Conservation (phyloP, 108 stramenopile species). For the Mayamaea pseudoterrestris region DNA sequence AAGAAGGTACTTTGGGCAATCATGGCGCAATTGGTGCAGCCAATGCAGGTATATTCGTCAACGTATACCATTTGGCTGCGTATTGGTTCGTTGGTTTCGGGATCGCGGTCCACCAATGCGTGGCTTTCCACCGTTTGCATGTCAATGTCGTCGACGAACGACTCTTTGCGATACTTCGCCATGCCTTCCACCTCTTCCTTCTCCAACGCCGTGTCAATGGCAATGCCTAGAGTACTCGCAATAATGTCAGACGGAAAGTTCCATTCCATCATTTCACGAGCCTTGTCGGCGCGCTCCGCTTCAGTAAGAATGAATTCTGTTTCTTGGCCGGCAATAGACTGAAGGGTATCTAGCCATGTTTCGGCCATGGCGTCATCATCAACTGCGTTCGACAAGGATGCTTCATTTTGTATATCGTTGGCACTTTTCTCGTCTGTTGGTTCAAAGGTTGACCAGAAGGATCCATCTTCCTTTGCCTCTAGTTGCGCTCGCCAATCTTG, state of each 20-base stretch:
- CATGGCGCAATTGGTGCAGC: conserved; percentile 82
- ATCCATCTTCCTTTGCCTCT: conserved; percentile 40
- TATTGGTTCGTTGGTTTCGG: conserved; percentile 54
- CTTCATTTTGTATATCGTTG: conserved; percentile 6
- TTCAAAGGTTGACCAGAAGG: conserved; percentile 59
- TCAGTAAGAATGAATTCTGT: conserved; percentile 58
- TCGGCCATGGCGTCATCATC: conserved; percentile 34
- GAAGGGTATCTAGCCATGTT: conserved; percentile 63
- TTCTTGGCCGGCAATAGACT: conserved; percentile 54
- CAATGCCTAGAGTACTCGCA: conserved; percentile 45
- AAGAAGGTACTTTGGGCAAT: conserved; percentile 85
- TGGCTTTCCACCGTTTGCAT: conserved; percentile 56
- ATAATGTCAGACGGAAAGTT: conserved; percentile 58
- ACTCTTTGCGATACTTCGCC: conserved; percentile 37
- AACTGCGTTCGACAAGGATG: neutral
- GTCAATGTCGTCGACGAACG: conserved; percentile 39
- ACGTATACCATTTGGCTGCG: conserved; percentile 82
- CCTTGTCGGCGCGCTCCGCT: conserved; percentile 68
- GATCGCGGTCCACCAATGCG: conserved; percentile 54
- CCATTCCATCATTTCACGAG: conserved; percentile 75
- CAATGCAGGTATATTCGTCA: conserved; percentile 88
- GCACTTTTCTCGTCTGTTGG: conserved; percentile 21
- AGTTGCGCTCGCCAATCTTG: conserved; percentile 47
- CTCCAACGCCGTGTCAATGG: conserved; percentile 47
- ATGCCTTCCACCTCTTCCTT: conserved; percentile 34